A percentile compares a stretch with the other conserved stretches of the same genome.
Conservation (phyloP, 2,329 filamentous ascomycete genomes). For the Paecilomyces fulvus region DNA sequence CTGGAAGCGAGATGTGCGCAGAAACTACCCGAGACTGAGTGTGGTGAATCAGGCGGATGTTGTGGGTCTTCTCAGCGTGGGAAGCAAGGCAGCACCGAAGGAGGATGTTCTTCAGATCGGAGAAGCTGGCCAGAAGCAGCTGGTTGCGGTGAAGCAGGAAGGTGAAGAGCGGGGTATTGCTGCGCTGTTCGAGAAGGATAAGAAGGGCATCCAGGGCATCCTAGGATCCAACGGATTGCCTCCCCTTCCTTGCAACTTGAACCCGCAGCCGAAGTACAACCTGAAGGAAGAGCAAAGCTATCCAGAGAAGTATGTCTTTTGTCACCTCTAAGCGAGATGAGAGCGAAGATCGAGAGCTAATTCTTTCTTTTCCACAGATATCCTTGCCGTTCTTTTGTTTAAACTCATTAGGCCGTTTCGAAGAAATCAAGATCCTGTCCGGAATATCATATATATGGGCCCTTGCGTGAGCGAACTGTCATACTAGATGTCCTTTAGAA, state of each 20-base stretch:
- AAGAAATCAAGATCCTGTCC: background rate
- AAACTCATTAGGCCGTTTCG: slow-evolving; percentile 6
- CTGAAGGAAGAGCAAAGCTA: slow-evolving; percentile 62
- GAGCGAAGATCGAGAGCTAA: slow-evolving; percentile 37
- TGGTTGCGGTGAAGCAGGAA: slow-evolving; percentile 68
- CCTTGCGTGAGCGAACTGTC: background rate
- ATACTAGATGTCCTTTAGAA: background rate
- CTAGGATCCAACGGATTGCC: slow-evolving; percentile 73
- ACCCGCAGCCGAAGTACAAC: slow-evolving; percentile 52
- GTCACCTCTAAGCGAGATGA: slow-evolving; percentile 15
- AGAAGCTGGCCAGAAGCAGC: slow-evolving; percentile 61
- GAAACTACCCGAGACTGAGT: slow-evolving; percentile 72
- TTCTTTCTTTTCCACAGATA: slow-evolving; percentile 24
- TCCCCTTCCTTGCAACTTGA: slow-evolving; percentile 71
- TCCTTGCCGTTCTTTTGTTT: slow-evolving; percentile 39
- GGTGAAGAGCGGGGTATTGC: slow-evolving; percentile 65
- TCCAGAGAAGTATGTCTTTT: slow-evolving; percentile 52
- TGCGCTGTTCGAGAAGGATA: slow-evolving; percentile 61
- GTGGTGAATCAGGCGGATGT: slow-evolving; percentile 77
- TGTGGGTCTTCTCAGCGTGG: slow-evolving; percentile 75
- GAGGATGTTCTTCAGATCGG: slow-evolving; percentile 67
- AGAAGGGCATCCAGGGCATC: slow-evolving; percentile 47
- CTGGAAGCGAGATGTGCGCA: slow-evolving; percentile 87
- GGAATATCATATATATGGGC: background rate
- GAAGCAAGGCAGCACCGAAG: slow-evolving; percentile 72